Evolutionary conservation across 371 early-diverging fungal species (phyloP).

Genomic region (Lichtheimia hyalospora): DNA sequence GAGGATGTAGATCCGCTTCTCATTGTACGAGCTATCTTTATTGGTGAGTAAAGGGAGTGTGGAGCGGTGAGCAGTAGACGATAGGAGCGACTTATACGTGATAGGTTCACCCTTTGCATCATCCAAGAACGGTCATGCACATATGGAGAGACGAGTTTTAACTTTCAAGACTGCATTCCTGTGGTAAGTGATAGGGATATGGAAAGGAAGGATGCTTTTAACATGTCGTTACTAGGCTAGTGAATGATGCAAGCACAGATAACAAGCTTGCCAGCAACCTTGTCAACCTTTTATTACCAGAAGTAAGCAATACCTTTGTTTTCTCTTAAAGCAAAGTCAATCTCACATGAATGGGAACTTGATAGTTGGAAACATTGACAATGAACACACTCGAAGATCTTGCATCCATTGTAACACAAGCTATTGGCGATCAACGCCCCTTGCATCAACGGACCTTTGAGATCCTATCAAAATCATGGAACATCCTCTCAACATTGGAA

Average conservation of each 20-base stretch:
- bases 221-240: slow-evolving; percentile 1
- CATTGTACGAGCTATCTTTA: slow-evolving; percentile 40
- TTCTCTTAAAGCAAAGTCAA: too few species aligned
- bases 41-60: slow-evolving; percentile 32
- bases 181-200: background rate
- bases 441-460: slow-evolving; percentile 46
- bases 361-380: slow-evolving; percentile 33
- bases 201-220: background rate
- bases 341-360: background rate
- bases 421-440: slow-evolving; percentile 25
- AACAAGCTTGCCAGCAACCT: slow-evolving; percentile 18
- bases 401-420: slow-evolving; percentile 15
- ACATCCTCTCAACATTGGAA: slow-evolving; percentile 34
- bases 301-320: slow-evolving; percentile 15
- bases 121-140: background rate
- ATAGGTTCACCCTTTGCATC: too few species aligned
- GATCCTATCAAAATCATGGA: slow-evolving; percentile 45
- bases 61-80: too few species aligned
- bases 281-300: slow-evolving; percentile 36
- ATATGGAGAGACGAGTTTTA: background rate
- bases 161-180: background rate
- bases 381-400: slow-evolving; percentile 10
- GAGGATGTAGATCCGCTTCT: slow-evolving; percentile 41
- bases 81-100: too few species aligned
- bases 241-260: slow-evolving; percentile 17